phyloP scores from a whole-genome alignment of 1,284 basidiomycete genomes.

The Porodaedalea pini region DNA sequence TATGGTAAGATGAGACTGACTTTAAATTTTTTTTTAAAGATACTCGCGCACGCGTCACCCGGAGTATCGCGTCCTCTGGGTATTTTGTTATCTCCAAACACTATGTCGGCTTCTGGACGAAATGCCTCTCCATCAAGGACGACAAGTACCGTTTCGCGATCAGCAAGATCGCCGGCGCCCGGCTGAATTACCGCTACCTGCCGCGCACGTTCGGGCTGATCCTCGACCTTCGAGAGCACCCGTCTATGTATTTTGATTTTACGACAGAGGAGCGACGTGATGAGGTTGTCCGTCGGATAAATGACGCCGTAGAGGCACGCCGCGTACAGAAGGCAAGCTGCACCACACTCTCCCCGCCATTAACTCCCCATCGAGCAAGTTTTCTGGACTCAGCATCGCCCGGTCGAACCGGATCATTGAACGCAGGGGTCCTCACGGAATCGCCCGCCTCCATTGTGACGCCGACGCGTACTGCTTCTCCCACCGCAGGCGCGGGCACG shows the following conservation, averaged over 20 bases:
- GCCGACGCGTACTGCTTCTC: slow-evolving; percentile 16
- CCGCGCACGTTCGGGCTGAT: slow-evolving; percentile 44
- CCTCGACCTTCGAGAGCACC: slow-evolving; percentile 47
- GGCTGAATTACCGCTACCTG: slow-evolving; percentile 32
- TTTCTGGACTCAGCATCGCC: not conserved
- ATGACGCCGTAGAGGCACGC: slow-evolving; percentile 23
- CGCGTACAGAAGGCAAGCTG: slow-evolving; percentile 7
- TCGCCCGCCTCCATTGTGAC: slow-evolving; percentile 10
- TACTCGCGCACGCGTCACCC: slow-evolving; percentile 35
- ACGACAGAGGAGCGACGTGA: slow-evolving; percentile 40
- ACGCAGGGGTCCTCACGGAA: not conserved
- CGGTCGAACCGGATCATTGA: not conserved
- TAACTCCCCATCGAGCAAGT: not conserved
- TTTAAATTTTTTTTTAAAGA: slow-evolving; percentile 31
- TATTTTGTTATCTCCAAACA: slow-evolving; percentile 42
- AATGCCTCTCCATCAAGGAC: slow-evolving; percentile 39
- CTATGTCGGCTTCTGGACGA: slow-evolving; percentile 49
- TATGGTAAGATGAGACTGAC: slow-evolving; percentile 4
- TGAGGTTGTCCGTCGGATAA: slow-evolving; percentile 41
- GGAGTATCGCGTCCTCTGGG: slow-evolving; percentile 38
- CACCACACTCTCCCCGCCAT: not conserved
- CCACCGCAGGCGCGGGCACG: slow-evolving; percentile 25
- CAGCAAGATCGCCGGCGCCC: slow-evolving; percentile 42
- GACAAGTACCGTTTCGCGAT: slow-evolving; percentile 49
- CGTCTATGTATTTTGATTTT: slow-evolving; percentile 52